Base-by-base conservation (phyloP, 75 land plant species). In the Sequoia sempervirens region DNA sequence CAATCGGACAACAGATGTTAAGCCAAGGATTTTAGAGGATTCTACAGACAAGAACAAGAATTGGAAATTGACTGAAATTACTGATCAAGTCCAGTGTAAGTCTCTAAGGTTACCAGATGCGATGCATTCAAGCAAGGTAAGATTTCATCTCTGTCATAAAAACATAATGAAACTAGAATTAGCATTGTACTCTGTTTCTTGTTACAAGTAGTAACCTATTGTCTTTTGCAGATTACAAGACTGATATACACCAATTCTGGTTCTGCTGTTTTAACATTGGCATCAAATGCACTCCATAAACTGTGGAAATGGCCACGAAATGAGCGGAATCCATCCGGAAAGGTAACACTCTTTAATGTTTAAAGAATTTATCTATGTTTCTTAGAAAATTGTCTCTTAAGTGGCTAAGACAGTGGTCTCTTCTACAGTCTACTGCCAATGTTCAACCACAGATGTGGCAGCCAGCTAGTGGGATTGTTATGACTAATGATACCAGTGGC, bases 241-340 rank as follows among this genome's bases (percentile, higher is more conserved):
- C 45, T 93, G 79, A 90, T 90, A 23, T 93, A 93, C 81, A 93
- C 95, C 17, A 93, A 93, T 87, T 89, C 93, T 8, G 95, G 95
- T 30, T 72, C 82, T 85, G 89, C 94, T 66, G 81, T 93, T 85
- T 85, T 93, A 81, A 91, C 94, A 58, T 76, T 93, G 79, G 82
- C 90, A 20, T 89, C 90, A 7, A 94, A 91, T 87, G 95, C 93
- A 23, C 85, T 92, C 41, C 95, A 93, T 84, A 90, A 92, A 81
- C 88, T 93, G 41, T 93, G 92, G 92, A 92, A 90, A 87, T 93
- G 95, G 95, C 92, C 81, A 34, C 85, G 91, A 74, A 90, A 72
- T 87, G 95, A 92, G 2, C 76, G 92, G 5, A 92, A 90, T 86
- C 3, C 80, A n/a, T 30, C 85, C 61, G 87, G 80, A 32, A 92